phyloP scores from a whole-genome alignment of 2,329 filamentous ascomycete genomes.

The Aspergillus nomiae region DNA sequence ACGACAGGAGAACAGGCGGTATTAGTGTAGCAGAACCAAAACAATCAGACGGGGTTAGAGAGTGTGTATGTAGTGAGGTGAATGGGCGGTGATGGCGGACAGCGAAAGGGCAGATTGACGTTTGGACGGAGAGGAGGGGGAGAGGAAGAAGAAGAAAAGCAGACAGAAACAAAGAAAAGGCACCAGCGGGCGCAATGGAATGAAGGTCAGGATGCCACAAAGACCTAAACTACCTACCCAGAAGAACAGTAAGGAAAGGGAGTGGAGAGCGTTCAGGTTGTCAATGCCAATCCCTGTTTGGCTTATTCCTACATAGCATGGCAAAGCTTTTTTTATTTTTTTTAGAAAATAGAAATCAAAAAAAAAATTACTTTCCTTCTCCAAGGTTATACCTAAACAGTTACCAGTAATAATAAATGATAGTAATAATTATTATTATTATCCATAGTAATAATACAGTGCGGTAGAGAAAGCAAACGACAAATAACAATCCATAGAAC shows the following conservation, averaged over 20 bases:
- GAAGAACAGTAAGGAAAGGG: neutral
- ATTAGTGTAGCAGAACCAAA: constrained; percentile 1
- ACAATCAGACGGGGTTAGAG: neutral
- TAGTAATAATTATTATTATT: neutral
- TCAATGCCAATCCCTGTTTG: constrained; percentile 10
- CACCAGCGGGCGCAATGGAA: neutral
- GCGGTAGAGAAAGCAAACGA: neutral
- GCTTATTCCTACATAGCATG: neutral
- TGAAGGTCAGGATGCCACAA: constrained; percentile 6
- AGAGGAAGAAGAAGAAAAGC: constrained; percentile 3
- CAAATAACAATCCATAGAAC: neutral
- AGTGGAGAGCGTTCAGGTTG: constrained; percentile 1
- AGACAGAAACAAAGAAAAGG: constrained; percentile 10
- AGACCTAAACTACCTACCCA: neutral
- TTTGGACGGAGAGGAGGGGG: neutral
- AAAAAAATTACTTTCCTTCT: too few relatives aligned
- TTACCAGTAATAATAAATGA: neutral
- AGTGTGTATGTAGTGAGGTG: neutral
- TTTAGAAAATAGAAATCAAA: too few relatives aligned
- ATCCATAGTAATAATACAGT: neutral
- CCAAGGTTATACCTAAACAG: too few relatives aligned
- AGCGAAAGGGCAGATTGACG: neutral
- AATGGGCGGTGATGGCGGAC: neutral
- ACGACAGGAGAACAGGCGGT: neutral
- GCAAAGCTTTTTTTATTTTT: neutral